These are phyloP conservation scores for Musa beccarii DNA, from an alignment of 176 grass and related monocot species.

Conservation along the genomic window DNA sequence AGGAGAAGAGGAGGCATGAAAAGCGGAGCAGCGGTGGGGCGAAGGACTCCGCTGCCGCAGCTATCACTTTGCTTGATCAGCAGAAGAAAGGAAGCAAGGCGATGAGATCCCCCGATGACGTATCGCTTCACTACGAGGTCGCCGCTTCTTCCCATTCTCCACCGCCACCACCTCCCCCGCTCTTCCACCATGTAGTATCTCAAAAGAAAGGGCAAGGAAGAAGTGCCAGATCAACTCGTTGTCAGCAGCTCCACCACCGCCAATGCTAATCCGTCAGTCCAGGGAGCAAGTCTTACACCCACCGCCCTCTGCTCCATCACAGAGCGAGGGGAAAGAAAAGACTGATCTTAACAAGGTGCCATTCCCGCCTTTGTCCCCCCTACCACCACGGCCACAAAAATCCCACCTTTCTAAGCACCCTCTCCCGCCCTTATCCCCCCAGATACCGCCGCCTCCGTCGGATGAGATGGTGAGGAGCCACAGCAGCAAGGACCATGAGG, in stretches of 20 bases:
- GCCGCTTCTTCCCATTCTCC: conserved; percentile 29
- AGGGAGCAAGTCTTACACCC: conserved; percentile 16
- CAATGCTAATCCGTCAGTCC: conserved; percentile 9
- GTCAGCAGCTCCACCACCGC: conserved; percentile 6
- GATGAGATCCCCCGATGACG: conserved; percentile 1
- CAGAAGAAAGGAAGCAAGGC: conserved; percentile 72
- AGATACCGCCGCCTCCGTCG: not conserved
- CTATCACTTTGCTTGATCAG: conserved; percentile 64
- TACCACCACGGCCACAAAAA: conserved; percentile 6
- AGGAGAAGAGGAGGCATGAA: conserved; percentile 51
- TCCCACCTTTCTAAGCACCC: conserved; percentile 6
- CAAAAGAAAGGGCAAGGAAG: conserved; percentile 47
- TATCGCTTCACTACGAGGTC: not conserved
- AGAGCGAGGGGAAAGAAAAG: no score
- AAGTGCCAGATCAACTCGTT: conserved; percentile 58
- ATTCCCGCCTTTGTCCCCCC: conserved; percentile 4
- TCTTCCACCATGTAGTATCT: conserved; percentile 48
- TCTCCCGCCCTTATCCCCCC: not conserved
- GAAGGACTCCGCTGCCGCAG: conserved; percentile 57
- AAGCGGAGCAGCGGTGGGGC: conserved; percentile 53
- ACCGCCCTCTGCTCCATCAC: no score
- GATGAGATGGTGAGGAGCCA: no score
- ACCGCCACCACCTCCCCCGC: conserved; percentile 34
- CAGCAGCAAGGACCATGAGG: no score
- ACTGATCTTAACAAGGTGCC: not conserved